Evolutionary conservation across 1,284 basidiomycete genomes (phyloP), one percentile per base, ranked within the genome.

Genomic region (Trametes sp.): DNA sequence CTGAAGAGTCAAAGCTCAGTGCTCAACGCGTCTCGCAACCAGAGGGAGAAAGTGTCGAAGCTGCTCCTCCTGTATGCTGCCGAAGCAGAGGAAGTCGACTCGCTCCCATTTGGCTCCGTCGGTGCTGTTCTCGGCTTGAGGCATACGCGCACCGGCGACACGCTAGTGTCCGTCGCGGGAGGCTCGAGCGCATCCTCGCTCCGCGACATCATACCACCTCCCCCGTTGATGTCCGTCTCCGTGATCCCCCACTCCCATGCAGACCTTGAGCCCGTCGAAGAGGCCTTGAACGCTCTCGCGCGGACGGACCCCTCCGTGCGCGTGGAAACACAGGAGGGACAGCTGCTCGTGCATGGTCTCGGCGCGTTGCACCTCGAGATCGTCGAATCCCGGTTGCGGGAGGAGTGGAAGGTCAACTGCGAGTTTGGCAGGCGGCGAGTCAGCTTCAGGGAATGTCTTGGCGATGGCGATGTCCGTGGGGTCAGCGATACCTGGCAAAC

Each of bases 321-420:
- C 6, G 80, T 90, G 24, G 92, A 94, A 62, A 79, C 80, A 10
- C 87, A 91, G 58, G 93, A 95, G 64, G 93, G 93, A 0, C 94
- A 96, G 71, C 81, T 93, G 38, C 83, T 96, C 38, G 83, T 95
- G 2, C 92, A 94, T 68, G 94, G 94, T 4, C 85, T 96, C 59
- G 94, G 94, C 14, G 87, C 92, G 41, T 82, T 96, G 29, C 94
- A 96, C 73, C 83, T 96, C 8, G 94, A 96, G 74, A 95, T 96
- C 61, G 84, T 95, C 1, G 92, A 94, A 75, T 87, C 88, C 38
- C 82, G 95, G 28, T 78, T 96, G 33, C 81, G 81, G 57, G 87
- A 93, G 63, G 94, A 96, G 76, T 96, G 92, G 86, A 83, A 86
- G 29, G 93, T 83, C 21, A 82, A 86, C 44, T 95, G 93, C 65